Evolutionary conservation across 306 rosid species (phyloP).

Genomic region (Vigna reflexopilosa): DNA sequence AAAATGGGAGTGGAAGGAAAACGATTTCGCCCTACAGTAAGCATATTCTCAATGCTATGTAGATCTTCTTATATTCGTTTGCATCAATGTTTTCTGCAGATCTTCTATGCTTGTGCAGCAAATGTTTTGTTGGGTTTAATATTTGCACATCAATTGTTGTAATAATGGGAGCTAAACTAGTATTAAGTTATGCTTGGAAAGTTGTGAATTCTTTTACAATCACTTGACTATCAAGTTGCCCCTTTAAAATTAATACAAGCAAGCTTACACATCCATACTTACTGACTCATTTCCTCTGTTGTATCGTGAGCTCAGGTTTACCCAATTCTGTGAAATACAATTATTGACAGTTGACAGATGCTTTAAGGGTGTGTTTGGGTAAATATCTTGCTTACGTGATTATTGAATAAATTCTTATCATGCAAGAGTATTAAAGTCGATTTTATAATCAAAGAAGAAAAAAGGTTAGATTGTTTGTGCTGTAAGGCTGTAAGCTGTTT

Average conservation of each 20-base stretch:
- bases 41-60: constrained; percentile 36
- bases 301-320: constrained; percentile 7
- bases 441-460: not conserved
- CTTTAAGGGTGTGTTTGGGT: not conserved
- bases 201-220: constrained; percentile 9
- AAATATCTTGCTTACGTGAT: not conserved
- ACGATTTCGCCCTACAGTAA: constrained; percentile 97
- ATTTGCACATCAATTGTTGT: constrained; percentile 25
- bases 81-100: constrained; percentile 12
- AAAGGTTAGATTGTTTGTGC: not conserved
- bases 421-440: not conserved
- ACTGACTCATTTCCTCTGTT: not conserved
- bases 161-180: constrained; percentile 18
- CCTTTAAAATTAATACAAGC: constrained; percentile 2
- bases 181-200: constrained; percentile 3
- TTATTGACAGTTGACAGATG: not conserved
- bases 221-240: constrained; percentile 4
- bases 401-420: not conserved
- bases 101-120: constrained; percentile 7
- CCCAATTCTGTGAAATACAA: constrained; percentile 18
- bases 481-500: not conserved
- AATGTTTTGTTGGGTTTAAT: constrained; percentile 17
- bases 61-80: constrained; percentile 12
- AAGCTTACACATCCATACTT: not conserved
- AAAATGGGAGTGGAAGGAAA: constrained; percentile 97